Percentiles rank a stretch among this genome's conserved stretches.
Evolutionary conservation across 768 basidiomycete species (phyloP).

Genomic region (Leucocoprinus birnbaumii): DNA sequence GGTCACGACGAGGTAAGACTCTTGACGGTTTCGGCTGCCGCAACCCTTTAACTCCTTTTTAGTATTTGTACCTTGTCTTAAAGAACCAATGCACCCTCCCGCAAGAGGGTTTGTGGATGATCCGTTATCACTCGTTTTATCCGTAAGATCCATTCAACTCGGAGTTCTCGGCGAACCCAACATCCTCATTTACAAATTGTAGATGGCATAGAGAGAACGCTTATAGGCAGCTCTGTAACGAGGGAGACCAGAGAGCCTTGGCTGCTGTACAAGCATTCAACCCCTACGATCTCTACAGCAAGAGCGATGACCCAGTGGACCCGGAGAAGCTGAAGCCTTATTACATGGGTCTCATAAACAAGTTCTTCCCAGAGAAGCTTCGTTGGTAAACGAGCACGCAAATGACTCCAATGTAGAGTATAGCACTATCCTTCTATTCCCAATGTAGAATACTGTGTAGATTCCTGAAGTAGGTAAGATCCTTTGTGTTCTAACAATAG

Average conservation of each 20-base stretch:
- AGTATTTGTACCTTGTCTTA: conserved; percentile 84
- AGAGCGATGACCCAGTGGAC: conserved; percentile 69
- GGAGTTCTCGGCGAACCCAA: background rate
- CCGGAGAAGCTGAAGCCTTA: conserved; percentile 71
- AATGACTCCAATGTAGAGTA: too few species aligned
- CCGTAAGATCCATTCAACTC: conserved; percentile 31
- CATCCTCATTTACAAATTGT: background rate
- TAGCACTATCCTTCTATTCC: background rate
- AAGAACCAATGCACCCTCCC: conserved; percentile 83
- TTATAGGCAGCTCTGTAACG: conserved; percentile 76
- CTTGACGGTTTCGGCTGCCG: conserved; percentile 4
- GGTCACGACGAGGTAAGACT: conserved; percentile 80
- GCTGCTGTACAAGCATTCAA: conserved; percentile 85
- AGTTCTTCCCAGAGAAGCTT: conserved; percentile 80
- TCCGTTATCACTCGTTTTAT: conserved; percentile 94
- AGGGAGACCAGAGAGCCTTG: conserved; percentile 60
- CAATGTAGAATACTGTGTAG: too few species aligned
- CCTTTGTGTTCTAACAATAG: too few species aligned
- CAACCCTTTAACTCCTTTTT: conserved; percentile 11
- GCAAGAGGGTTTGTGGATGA: conserved; percentile 83
- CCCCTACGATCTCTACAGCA: conserved; percentile 93
- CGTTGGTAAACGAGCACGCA: conserved; percentile 58
- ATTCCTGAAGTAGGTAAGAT: too few species aligned
- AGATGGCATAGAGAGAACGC: conserved; percentile 86
- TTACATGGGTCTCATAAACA: conserved; percentile 77